Conservation (phyloP, 441 rosid species). For the Erodium moschatum region DNA sequence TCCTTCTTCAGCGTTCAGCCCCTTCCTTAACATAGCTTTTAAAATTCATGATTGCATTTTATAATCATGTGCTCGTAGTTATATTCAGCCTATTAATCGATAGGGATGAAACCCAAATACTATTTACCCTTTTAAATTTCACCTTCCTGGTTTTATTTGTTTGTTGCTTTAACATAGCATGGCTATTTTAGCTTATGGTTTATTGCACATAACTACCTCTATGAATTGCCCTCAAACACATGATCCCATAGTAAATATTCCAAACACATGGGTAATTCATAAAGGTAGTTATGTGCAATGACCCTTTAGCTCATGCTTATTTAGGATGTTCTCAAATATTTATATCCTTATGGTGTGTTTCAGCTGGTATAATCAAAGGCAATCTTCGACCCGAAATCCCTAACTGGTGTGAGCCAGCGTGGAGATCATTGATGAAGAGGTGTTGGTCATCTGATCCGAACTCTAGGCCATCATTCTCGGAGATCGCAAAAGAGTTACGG, state of each 20-base stretch:
- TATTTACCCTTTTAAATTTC: neutral
- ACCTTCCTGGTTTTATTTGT: neutral
- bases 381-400: constrained; percentile 45
- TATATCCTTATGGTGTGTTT: neutral
- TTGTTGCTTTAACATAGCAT: neutral
- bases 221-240: neutral
- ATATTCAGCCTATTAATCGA: neutral
- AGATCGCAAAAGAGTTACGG: constrained; percentile 41
- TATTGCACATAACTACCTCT: no score
- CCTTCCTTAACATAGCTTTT: neutral
- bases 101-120: neutral
- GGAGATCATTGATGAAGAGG: constrained; percentile 53
- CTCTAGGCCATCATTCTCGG: constrained; percentile 46
- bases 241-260: no score
- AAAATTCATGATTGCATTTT: neutral
- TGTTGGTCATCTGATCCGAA: constrained; percentile 52
- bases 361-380: constrained; percentile 51
- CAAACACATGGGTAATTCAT: no score
- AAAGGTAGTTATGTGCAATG: no score
- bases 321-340: neutral
- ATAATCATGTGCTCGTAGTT: neutral
- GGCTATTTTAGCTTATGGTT: no score
- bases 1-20: neutral
- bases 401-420: constrained; percentile 42
- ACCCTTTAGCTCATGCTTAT: neutral